A percentile compares a stretch with the other conserved stretches of the same genome.
These are phyloP conservation scores for Phytophthora ramorum DNA, from an alignment of 352 stramenopile species.

Conservation along the genomic window DNA sequence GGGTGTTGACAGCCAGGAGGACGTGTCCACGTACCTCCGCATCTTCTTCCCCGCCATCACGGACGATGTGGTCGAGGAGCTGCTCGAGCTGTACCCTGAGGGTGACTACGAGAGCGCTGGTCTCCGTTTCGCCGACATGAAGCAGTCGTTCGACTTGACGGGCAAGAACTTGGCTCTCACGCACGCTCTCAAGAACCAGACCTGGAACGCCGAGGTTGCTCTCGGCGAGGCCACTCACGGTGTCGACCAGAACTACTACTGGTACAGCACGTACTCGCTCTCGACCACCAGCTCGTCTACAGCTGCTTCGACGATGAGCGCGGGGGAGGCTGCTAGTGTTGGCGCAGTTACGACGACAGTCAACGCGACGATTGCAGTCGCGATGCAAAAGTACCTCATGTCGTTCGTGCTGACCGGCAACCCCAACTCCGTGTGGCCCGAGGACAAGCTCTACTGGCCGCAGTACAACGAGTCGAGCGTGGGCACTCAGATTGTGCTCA, in stretches of 20 bases:
- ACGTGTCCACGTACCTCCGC: constrained; percentile 22
- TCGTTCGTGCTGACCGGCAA: constrained; percentile 34
- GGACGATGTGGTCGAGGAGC: constrained; percentile 16
- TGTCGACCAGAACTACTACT: constrained; percentile 33
- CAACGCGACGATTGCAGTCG: constrained; percentile 18
- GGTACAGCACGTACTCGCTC: constrained; percentile 28
- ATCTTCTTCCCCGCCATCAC: constrained; percentile 30
- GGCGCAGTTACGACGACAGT: too few relatives aligned
- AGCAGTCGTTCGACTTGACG: constrained; percentile 31
- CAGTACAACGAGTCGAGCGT: constrained; percentile 21
- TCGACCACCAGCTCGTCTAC: constrained; percentile 7
- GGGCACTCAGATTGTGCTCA: constrained; percentile 33
- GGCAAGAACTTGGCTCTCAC: constrained; percentile 23
- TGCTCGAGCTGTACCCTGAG: constrained; percentile 28
- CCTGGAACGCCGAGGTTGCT: constrained; percentile 29
- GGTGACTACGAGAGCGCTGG: constrained; percentile 30
- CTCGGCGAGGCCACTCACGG: constrained; percentile 17
- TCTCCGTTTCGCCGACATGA: constrained; percentile 30
- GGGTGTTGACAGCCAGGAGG: constrained; percentile 19
- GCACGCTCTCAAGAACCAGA: constrained; percentile 28
- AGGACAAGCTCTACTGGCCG: constrained; percentile 39
- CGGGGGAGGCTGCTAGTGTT: too few relatives aligned
- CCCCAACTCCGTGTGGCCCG: constrained; percentile 28
- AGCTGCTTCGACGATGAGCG: too few relatives aligned
- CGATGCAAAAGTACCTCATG: constrained; percentile 38